Base-by-base conservation (phyloP, 1,284 basidiomycete species). In the Polyporus tsugae region DNA sequence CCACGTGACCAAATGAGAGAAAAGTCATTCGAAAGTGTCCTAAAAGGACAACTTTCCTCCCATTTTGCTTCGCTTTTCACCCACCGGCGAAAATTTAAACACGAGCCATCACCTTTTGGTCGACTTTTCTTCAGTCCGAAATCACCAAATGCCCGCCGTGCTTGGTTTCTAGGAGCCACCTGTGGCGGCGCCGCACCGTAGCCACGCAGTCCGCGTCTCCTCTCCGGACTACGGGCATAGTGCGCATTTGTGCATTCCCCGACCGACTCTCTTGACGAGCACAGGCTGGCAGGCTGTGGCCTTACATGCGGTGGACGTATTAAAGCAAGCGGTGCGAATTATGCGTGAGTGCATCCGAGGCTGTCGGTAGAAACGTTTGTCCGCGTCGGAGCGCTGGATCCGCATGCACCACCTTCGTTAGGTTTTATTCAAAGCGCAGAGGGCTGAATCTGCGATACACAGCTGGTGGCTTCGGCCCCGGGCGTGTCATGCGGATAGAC, bases 351-450 rank as follows among this genome's bases (percentile, higher is more conserved):
- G 10, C 35, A 58, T 64, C 63, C 57, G 42, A 25, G 9, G 19
- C 13, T 35, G 35, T 15, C 41, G 13, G 38, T 36, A 42, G 15
- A n/a, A 36, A 29, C n/a, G 13, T 63, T 42, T 29, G 9, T 64
- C 63, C 63, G 63, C 33, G 29, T 64, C 63, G 63, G 63, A 64
- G 63, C 64, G 64, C 64, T 19, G 13, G 52, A 6, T 17, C 35
- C 17, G 35, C 4, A 17, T 17, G 17, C 55, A 22, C 7, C 55
- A 22, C 7, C 55, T 19, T 57, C 35, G 19, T 19, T 22, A 35
- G 33, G 19, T 38, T 38, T 25, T 17, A 15, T 11, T 29, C 29
- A 6, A 55, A 11, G 29, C 3, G 22, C 9, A 13, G 46, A 52
- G 22, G 46, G 1, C 29, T 29, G 13, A 39, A 13, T 39, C 13